Evolutionary conservation across 2,329 filamentous ascomycete genomes (phyloP), one percentile per base, ranked within the genome.

Genomic region (Alternaria postmessia): DNA sequence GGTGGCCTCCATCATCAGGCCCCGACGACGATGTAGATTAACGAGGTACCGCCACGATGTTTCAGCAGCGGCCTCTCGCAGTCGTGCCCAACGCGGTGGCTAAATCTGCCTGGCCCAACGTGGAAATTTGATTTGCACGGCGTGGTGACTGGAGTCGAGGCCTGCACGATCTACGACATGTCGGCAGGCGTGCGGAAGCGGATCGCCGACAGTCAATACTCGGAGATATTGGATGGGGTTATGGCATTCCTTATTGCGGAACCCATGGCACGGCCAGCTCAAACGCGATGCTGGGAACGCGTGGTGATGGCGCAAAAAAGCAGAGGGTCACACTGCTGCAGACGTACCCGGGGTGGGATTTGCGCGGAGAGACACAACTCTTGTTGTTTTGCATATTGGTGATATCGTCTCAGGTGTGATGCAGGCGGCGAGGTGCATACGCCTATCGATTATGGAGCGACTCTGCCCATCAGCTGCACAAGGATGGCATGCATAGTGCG

Each of bases 331-430:
- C 54, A 49, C 46, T 36, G 46, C 30, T 30, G 46, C 46, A 18
- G 20, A 49, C 7, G 32, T 12, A 49, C 11, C 20, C 20, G 22
- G 20, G 30, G 46, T 16, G 30, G 8, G 18, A 20, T 18, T 44
- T 42, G 32, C 20, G 36, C 14, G 42, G 34, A n/a, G 26, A 30
- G 24, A 51, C 53, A 55, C 18, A 28, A 32, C 24, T 42, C 51
- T 3, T 32, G 20, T 16, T 22, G 57, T 59, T 56, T 59, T 44
- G 57, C 44, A 47, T 58, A 12, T 16, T 38, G 7, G 46, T 38
- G 14, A 38, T n/a, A 32, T 20, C 52, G 57, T 59, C 52, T 59
- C 57, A 55, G 52, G 53, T 58, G 58, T 54, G 58, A 57, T 48
- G 48, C 54, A 49, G 58, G 54, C 54, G 30, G 59, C 36, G 28